These are phyloP conservation scores for Cryptosporidium bovis DNA, from an alignment of 169 alveolate species.

Conservation along the genomic window DNA sequence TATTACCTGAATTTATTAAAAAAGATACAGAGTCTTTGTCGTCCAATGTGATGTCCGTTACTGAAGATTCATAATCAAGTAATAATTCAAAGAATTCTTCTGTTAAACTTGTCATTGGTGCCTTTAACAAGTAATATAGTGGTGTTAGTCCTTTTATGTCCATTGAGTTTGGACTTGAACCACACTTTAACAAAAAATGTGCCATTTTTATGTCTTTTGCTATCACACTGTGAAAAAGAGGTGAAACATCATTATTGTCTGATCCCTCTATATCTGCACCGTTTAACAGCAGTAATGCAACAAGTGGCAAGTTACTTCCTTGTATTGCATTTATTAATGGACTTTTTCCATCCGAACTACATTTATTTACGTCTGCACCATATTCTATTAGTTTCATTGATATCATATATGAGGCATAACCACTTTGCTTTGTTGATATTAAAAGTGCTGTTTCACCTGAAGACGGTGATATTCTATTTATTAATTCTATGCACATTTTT, in stretches of 20 bases:
- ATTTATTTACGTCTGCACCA: slow-evolving; percentile 59
- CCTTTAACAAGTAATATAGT: slow-evolving; percentile 34
- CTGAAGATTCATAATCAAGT: slow-evolving; percentile 52
- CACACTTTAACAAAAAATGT: slow-evolving; percentile 45
- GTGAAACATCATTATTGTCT: slow-evolving; percentile 42
- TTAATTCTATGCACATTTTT: background rate
- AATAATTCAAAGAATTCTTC: slow-evolving; percentile 25
- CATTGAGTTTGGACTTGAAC: slow-evolving; percentile 47
- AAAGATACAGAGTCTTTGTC: slow-evolving; percentile 67
- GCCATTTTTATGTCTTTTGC: slow-evolving; percentile 32
- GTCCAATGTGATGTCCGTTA: slow-evolving; percentile 52
- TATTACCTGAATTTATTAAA: slow-evolving; percentile 38
- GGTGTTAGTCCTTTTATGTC: slow-evolving; percentile 60
- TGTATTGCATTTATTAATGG: slow-evolving; percentile 56
- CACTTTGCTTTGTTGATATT: slow-evolving; percentile 45
- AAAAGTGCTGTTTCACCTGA: slow-evolving; percentile 54
- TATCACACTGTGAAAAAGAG: slow-evolving; percentile 52
- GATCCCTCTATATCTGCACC: slow-evolving; percentile 68
- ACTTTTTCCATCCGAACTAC: slow-evolving; percentile 9
- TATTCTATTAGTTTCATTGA: slow-evolving; percentile 32
- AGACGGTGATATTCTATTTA: slow-evolving; percentile 23
- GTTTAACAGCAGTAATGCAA: slow-evolving; percentile 23
- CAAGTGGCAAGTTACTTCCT: slow-evolving; percentile 55
- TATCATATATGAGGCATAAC: slow-evolving; percentile 44
- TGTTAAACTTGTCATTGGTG: slow-evolving; percentile 20